Conservation (phyloP, 2,329 filamentous ascomycete genomes). For the Phymatotrichopsis omnivora region DNA sequence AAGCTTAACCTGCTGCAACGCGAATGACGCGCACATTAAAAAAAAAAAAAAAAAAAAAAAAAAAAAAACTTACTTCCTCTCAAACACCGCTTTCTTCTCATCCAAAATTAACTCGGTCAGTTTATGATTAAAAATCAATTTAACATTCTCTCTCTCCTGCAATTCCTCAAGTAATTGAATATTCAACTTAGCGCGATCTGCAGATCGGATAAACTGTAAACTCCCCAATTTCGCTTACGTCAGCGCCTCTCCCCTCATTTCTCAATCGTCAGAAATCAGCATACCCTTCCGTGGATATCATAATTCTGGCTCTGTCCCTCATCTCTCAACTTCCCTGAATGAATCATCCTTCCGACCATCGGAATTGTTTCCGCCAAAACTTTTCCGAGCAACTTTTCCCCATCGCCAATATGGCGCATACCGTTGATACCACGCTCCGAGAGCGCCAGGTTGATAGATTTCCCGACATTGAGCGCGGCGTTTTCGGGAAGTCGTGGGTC, state of each 20-base stretch:
- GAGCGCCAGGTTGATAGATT: conserved; percentile 94
- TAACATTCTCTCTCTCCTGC: conserved; percentile 77
- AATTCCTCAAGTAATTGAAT: conserved; percentile 73
- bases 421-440: conserved; percentile 91
- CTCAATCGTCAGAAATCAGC: conserved; percentile 28
- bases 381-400: conserved; percentile 59
- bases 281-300: conserved; percentile 74
- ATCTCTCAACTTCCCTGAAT: conserved; percentile 54
- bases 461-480: conserved; percentile 84
- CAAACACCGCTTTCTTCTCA: conserved; percentile 74
- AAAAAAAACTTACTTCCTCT: conserved; percentile 36
- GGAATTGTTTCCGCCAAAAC: conserved; percentile 73
- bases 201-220: conserved; percentile 65
- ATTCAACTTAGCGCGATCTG: conserved; percentile 77
- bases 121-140: conserved; percentile 86
- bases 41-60: background rate
- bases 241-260: background rate
- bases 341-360: conserved; percentile 96
- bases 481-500: conserved; percentile 79
- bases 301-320: conserved; percentile 71
- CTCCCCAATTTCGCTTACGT: conserved; percentile 6
- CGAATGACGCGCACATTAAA: no score
- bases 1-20: no score
- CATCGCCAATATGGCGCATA: conserved; percentile 49
- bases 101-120: conserved; percentile 81